Conservation (phyloP, 306 rosid species). For the Rubus idaeus region DNA sequence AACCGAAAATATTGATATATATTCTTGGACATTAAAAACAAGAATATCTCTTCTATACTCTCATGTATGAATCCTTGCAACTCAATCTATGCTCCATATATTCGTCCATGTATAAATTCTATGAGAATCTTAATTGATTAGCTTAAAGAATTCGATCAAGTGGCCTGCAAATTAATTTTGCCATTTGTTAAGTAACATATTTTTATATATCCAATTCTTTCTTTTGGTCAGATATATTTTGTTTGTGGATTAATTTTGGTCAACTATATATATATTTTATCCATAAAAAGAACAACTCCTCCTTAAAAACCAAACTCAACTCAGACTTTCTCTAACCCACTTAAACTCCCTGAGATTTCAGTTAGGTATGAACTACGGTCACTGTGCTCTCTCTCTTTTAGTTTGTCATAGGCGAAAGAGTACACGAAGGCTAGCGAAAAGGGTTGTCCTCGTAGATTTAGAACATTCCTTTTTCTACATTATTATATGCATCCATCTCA, state of each 20-base stretch:
- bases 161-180: neutral
- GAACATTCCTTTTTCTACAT: neutral
- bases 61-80: neutral
- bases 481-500: neutral
- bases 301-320: constrained; percentile 4
- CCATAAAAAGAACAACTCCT: neutral
- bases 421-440: neutral
- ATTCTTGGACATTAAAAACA: neutral
- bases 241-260: neutral
- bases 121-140: neutral
- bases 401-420: neutral
- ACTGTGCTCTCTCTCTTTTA: neutral
- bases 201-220: neutral
- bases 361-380: neutral
- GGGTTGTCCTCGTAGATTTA: neutral
- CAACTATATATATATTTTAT: neutral
- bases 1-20: neutral
- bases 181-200: neutral
- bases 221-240: neutral
- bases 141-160: neutral
- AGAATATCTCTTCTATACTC: neutral
- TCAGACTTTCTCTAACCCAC: neutral
- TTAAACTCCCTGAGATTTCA: neutral
- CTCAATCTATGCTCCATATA: neutral
- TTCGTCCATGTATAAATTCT: neutral